Evolutionary conservation across 768 basidiomycete species (phyloP).

Genomic region (Pisolithus orientalis): DNA sequence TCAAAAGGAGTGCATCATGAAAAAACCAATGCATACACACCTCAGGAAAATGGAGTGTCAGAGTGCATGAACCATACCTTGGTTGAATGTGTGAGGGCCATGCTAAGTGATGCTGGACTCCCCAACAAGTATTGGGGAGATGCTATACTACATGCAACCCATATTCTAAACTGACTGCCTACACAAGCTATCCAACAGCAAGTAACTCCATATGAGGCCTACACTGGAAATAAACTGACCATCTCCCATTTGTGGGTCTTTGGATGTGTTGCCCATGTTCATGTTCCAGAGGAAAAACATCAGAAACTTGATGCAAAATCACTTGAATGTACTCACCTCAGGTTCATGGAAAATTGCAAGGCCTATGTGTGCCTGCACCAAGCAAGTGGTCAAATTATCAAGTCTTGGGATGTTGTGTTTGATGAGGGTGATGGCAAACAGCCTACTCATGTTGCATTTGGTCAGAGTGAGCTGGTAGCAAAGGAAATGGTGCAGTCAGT

Average conservation of each 20-base stretch:
- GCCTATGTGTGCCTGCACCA: background rate
- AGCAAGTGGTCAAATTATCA: background rate
- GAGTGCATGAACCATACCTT: constrained; percentile 34
- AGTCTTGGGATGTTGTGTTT: background rate
- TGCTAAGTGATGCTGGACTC: constrained; percentile 16
- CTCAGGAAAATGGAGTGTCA: constrained; percentile 40
- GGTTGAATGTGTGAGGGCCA: constrained; percentile 22
- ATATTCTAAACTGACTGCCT: constrained; percentile 1
- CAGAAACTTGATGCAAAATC: background rate
- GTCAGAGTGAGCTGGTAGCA: no score
- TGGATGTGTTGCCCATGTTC: constrained; percentile 23
- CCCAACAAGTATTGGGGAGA: constrained; percentile 3
- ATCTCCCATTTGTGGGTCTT: constrained; percentile 12
- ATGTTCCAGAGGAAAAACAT: background rate
- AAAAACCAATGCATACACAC: constrained; percentile 17
- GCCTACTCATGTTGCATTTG: no score
- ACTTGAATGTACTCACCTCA: background rate
- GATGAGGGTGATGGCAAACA: background rate
- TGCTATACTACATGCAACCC: background rate
- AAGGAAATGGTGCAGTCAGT: no score
- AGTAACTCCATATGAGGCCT: constrained; percentile 20
- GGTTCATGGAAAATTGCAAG: background rate
- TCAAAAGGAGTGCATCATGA: constrained; percentile 1
- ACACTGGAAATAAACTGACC: constrained; percentile 15
- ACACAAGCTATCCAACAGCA: background rate